Evolutionary conservation across 495 filamentous ascomycete species (phyloP), one percentile per base, ranked within the genome.

Genomic region (Hypoxylon lienhwacheense): DNA sequence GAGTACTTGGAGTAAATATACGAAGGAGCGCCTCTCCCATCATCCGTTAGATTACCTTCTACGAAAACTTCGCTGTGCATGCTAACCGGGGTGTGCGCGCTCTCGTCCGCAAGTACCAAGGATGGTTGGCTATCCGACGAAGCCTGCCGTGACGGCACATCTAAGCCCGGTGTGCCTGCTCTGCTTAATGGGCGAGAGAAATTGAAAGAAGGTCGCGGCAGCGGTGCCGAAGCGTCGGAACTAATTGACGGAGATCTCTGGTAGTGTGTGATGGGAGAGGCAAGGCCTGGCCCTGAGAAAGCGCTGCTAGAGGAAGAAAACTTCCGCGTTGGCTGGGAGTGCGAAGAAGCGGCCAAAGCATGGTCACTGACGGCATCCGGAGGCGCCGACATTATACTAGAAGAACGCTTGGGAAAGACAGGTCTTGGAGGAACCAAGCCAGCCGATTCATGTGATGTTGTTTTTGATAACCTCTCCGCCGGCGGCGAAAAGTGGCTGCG

Each of bases 171-270:
- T 36, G 81, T 84, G 46, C 85, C 86, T 6, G 86, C 84, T 54
- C 90, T 80, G 69, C 93, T 96, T 21, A 93, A 58, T 2, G 93
- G 93, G 5, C 93, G 77, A 2, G 93, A 97, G 69, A 97, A 97
- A 68, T 97, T 98, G 66, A 91, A 92, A 1, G 87, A 78, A 1
- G 89, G 87, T 22, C 87, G 82, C 1, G 85, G 81, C 22, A 88
- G 74, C 14, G 60, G 70, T 42, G 68, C 67, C 33, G 80, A 82
- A 24, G 80, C 80, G 42, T 95, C 89, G 1, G 91, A 97, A 57
- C 82, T 85, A 32, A 91, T 72, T 0, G 90, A 95, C 4, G 90
- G 89, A 7, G 91, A 95, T 35, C 90, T 82, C 47, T 74, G 71
- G 72, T 81, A 68, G 75, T 78, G 35, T 65, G 70, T 56, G 72